Evolutionary conservation across 306 rosid species (phyloP), one percentile per base, ranked within the genome.

Genomic region (Begonia masoniana): DNA sequence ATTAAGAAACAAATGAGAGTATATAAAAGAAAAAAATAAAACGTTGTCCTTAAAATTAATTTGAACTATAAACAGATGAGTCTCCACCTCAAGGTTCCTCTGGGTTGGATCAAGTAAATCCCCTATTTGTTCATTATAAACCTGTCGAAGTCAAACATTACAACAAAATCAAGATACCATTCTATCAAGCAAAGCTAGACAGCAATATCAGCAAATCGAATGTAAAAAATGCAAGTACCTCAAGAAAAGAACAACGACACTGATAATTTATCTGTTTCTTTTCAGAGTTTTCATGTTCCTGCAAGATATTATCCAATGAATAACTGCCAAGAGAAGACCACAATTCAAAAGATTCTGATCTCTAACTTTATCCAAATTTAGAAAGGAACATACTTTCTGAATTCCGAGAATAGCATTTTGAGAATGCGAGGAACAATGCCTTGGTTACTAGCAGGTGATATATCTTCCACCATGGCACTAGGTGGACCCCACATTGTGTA

Each of bases 401-500:
- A 86, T 93, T 83, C 96, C 5, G 83, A 68, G 56, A 91, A 79
- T 50, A 91, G 55, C 94, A 81, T 73, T 63, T 66, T 82, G 71
- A 86, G 72, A 63, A 86, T 67, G 56, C 96, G 86, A 63, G 96
- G 94, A 64, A 66, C 96, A 65, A 91, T 68, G 58, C 99, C 99
- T 69, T 70, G 92, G 57, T 54, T 75, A 60, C 86, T 77, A 8
- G 12, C 50, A 45, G 51, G 43, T 17, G 75, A 78, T 16, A 85
- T 72, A 58, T 72, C 84, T 69, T 83, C 96, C 67, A 79, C 82
- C 80, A 83, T 77, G 51, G 96, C 85, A 12, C 92, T 91, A 6
- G 76, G 87, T 0, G 93, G 84, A 74, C 99, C 99, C 96, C 99
- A 91, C 77, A 91, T 80, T 12, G 99, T 81, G 78, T 81, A 81